phyloP scores from a whole-genome alignment of 352 stramenopile species.

The Pythium guiyangense region DNA sequence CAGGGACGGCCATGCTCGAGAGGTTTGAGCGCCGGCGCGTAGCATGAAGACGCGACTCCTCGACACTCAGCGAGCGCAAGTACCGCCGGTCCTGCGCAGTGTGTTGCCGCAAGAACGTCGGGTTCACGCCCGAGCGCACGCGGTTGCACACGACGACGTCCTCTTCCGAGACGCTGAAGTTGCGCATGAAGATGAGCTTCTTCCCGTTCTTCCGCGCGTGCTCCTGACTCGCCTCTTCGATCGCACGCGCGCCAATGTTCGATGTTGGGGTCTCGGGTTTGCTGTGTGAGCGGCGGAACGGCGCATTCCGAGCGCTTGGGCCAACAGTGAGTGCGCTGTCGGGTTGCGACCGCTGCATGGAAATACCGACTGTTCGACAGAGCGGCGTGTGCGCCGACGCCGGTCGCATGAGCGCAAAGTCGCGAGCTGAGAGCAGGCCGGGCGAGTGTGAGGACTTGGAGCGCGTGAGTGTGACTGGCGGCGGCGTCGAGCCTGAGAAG shows the following conservation, averaged over 20 bases:
- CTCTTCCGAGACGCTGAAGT: slow-evolving; percentile 60
- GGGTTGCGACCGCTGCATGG: slow-evolving; percentile 6
- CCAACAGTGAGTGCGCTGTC: not conserved
- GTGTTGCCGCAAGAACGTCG: slow-evolving; percentile 36
- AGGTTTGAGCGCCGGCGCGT: slow-evolving; percentile 27
- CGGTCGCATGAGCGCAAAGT: slow-evolving; percentile 4
- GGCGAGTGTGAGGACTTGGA: not conserved
- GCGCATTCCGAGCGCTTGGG: slow-evolving; percentile 9
- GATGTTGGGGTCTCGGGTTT: slow-evolving; percentile 59
- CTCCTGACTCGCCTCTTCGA: slow-evolving; percentile 37
- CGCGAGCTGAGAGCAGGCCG: not conserved
- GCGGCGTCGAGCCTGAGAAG: not conserved
- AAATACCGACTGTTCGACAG: slow-evolving; percentile 10
- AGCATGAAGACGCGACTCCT: slow-evolving; percentile 35
- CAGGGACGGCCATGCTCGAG: slow-evolving; percentile 1
- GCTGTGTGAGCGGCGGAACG: slow-evolving; percentile 49
- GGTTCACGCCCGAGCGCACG: slow-evolving; percentile 51
- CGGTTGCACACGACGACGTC: slow-evolving; percentile 72
- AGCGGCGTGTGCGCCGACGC: slow-evolving; percentile 3
- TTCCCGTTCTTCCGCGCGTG: slow-evolving; percentile 29
- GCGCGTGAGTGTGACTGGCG: not conserved
- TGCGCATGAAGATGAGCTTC: slow-evolving; percentile 55
- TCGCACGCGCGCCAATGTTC: slow-evolving; percentile 39
- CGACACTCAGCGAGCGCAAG: slow-evolving; percentile 45
- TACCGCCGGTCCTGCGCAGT: slow-evolving; percentile 33